Conservation (phyloP, 805 yeast species). For the Jamesozyma jinghongensis region DNA sequence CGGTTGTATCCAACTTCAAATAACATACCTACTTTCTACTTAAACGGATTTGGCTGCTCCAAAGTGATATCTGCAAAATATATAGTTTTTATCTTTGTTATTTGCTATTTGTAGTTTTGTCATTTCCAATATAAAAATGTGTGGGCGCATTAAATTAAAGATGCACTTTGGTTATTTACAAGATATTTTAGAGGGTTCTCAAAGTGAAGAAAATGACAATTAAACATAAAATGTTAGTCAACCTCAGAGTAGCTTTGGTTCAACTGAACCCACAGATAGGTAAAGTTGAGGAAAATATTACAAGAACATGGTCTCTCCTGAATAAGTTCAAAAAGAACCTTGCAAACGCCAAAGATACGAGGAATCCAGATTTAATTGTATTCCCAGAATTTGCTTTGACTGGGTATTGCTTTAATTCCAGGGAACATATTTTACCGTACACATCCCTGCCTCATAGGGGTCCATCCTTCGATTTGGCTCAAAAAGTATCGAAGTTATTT, state of each 20-base stretch:
- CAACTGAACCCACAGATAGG: slow-evolving; percentile 64
- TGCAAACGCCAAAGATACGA: slow-evolving; percentile 5
- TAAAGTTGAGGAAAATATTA: slow-evolving; percentile 43
- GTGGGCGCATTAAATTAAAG: too few relatives aligned
- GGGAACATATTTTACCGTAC: slow-evolving; percentile 45
- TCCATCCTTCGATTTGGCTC: slow-evolving; percentile 48
- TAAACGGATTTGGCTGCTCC: too few relatives aligned
- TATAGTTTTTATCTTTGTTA: too few relatives aligned
- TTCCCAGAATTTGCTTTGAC: slow-evolving; percentile 81
- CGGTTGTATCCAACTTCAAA: slow-evolving; percentile 8
- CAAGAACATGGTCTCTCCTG: slow-evolving; percentile 38
- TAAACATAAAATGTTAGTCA: slow-evolving; percentile 28
- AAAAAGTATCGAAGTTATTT: slow-evolving; percentile 38
- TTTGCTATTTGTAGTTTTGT: too few relatives aligned
- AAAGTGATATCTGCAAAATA: too few relatives aligned
- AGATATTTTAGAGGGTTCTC: too few relatives aligned
- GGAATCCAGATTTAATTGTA: slow-evolving; percentile 54
- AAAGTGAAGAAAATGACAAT: background rate
- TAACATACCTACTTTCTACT: background rate
- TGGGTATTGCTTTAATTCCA: slow-evolving; percentile 60
- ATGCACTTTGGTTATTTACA: too few relatives aligned
- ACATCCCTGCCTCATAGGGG: slow-evolving; percentile 39
- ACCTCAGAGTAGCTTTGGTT: slow-evolving; percentile 50
- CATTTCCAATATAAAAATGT: too few relatives aligned
- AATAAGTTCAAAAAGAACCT: slow-evolving; percentile 18